phyloP scores from a whole-genome alignment of 208 protist species.

The Entamoeba nuttalli region DNA sequence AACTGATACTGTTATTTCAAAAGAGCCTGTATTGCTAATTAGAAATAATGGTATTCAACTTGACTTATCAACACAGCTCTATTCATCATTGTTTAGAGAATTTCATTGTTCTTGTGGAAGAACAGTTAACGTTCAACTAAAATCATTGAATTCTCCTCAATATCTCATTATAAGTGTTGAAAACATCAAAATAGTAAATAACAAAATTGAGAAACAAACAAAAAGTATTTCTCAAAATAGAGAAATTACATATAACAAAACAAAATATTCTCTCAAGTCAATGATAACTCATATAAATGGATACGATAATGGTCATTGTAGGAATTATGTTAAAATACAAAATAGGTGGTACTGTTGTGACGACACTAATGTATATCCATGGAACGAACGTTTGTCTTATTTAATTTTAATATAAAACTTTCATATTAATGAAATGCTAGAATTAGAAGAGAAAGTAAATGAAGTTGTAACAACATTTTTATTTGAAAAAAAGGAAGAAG shows the following conservation, averaged over 20 bases:
- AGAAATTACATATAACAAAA: not conserved
- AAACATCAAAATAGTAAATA: not conserved
- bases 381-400: not conserved
- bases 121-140: too few species aligned
- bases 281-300: not conserved
- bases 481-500: not conserved
- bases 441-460: not conserved
- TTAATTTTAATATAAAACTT: not conserved
- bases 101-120: not conserved
- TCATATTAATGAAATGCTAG: not conserved
- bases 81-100: too few species aligned
- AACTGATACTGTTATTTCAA: not conserved
- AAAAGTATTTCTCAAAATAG: not conserved
- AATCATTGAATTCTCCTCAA: not conserved
- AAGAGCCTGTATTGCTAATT: not conserved
- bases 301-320: not conserved
- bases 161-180: not conserved
- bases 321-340: not conserved
- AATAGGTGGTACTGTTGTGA: not conserved
- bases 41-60: not conserved
- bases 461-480: not conserved
- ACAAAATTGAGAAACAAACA: not conserved
- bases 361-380: not conserved
- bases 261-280: not conserved
- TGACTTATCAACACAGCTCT: not conserved